Base-by-base conservation (phyloP, 1,284 basidiomycete genomes). In the Ganoderma multipileum region DNA sequence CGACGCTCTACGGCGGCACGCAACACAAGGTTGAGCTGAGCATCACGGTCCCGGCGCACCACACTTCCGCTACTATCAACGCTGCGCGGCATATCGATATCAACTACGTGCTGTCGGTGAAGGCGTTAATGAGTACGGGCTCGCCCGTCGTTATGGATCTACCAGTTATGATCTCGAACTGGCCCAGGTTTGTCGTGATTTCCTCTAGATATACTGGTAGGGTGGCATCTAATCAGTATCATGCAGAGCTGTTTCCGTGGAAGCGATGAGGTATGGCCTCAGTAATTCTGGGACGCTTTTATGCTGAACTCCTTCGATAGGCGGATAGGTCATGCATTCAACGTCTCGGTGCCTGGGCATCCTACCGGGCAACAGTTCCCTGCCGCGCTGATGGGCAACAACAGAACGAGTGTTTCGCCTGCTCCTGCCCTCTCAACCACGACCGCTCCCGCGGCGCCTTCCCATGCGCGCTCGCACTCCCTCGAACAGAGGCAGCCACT, bases 61-160 rank as follows among this genome's bases (percentile, higher is more conserved):
- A 93, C 73, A 91, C 89, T 6, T 91, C 91, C 23, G 90, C 92
- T 20, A 91, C 93, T 2, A 83, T 95, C 69, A 92, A 88, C 64
- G 86, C 91, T 20, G 95, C 93, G 9, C 83, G 91, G 71, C 89
- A 93, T 74, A 91, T 96, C 66, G 92, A 95, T 77, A 89, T 96
- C 64, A 91, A 88, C 1, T 96, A 96, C 79, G 84, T 89, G 61
- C 83, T 96, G 57, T 84, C 84, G 50, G 90, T 95, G 65, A 93
- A 90, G 78, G 94, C 94, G 3, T 83, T 93, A 57, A 86, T 94
- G 80, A 92, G 90, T 26, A 86, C 87, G 6, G 89, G 89, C 6
- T 84, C 87, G 66, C 87, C 89, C 67, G 77, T 95, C 12, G 81
- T 86, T 38, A 87, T 94, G 82, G 90, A 92, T 59, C 81, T 96